Conservation (phyloP, 2,329 filamentous ascomycete genomes). For the Cladosporium sp. region DNA sequence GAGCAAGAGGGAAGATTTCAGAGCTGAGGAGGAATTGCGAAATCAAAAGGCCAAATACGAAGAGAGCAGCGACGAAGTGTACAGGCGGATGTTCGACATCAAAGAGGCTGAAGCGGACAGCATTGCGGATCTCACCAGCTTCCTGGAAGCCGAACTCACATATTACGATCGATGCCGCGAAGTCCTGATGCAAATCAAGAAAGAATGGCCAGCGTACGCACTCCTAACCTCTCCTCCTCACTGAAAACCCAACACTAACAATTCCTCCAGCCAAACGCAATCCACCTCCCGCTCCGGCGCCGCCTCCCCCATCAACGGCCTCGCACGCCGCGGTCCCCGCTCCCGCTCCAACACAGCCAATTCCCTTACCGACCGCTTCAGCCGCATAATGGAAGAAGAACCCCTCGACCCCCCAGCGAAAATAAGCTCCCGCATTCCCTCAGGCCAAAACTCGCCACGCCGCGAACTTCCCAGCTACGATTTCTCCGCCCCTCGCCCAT, state of each 20-base stretch:
- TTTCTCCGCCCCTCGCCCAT: constrained; percentile 44
- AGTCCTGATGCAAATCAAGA: constrained; percentile 66
- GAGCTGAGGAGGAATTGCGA: constrained; percentile 87
- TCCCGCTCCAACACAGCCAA: constrained; percentile 62
- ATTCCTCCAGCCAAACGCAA: constrained; percentile 15
- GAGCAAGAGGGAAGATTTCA: constrained; percentile 88
- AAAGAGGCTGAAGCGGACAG: constrained; percentile 86
- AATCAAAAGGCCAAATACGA: constrained; percentile 94
- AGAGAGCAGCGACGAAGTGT: constrained; percentile 88
- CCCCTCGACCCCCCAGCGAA: constrained; percentile 47
- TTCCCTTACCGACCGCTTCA: constrained; percentile 58
- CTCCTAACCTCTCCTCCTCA: not conserved
- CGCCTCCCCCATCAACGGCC: constrained; percentile 26
- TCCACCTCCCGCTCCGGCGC: constrained; percentile 22
- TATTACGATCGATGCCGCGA: constrained; percentile 91
- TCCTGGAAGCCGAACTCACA: constrained; percentile 83
- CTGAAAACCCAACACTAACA: not conserved
- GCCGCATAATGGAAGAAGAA: constrained; percentile 53
- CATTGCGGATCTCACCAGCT: constrained; percentile 71
- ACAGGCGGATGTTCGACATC: constrained; percentile 91
- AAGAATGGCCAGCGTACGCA: constrained; percentile 64
- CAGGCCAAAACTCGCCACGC: constrained; percentile 38
- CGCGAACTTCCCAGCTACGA: constrained; percentile 41
- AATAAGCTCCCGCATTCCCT: constrained; percentile 46
- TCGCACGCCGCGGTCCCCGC: constrained; percentile 42